phyloP scores from a whole-genome alignment of 441 rosid species.

The Jatropha podagrica region DNA sequence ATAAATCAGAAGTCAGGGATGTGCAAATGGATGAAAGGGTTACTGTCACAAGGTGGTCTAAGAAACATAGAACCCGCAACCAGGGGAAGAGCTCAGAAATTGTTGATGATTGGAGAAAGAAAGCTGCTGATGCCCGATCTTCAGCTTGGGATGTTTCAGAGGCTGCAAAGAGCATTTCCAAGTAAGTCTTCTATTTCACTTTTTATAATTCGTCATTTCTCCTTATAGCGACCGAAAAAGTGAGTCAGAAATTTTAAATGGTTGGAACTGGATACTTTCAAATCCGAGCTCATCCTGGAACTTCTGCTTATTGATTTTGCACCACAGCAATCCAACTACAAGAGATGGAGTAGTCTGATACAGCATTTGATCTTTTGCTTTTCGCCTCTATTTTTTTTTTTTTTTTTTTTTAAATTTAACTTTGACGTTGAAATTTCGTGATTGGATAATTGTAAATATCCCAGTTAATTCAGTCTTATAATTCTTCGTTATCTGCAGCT shows the following conservation, averaged over 20 bases:
- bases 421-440: too few relatives aligned
- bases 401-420: too few relatives aligned
- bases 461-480: too few relatives aligned
- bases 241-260: neutral
- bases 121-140: slow-evolving; percentile 44
- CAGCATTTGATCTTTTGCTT: too few relatives aligned
- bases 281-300: neutral
- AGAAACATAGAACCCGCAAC: slow-evolving; percentile 58
- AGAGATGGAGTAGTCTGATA: too few relatives aligned
- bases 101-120: slow-evolving; percentile 71
- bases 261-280: neutral
- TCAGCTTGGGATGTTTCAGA: slow-evolving; percentile 67
- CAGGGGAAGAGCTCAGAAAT: slow-evolving; percentile 58
- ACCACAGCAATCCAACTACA: neutral
- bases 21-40: slow-evolving; percentile 90
- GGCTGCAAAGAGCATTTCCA: slow-evolving; percentile 54
- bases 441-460: too few relatives aligned
- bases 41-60: slow-evolving; percentile 83
- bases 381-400: neutral
- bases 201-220: neutral
- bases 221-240: neutral
- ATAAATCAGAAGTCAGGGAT: slow-evolving; percentile 68
- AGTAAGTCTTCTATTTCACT: slow-evolving; percentile 36
- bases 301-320: neutral
- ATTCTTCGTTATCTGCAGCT: too few relatives aligned